Evolutionary conservation across 306 rosid genomes (phyloP), one percentile per base, ranked within the genome.

Genomic region (Cyclanthera cordifolia): DNA sequence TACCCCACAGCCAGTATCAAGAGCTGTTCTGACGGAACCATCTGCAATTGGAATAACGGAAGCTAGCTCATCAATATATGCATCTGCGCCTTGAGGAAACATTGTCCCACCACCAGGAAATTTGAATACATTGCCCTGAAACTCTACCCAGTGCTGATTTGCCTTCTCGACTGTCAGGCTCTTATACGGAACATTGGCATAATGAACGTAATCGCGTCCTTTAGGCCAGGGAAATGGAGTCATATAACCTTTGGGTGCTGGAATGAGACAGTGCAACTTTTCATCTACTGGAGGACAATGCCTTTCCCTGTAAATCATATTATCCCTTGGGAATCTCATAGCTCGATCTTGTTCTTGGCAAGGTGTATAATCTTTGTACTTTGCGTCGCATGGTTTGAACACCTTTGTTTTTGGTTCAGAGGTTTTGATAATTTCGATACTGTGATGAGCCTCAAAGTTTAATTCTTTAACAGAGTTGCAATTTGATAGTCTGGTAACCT

Each of bases 101-200:
- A 93, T 93, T 51, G 96, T 87, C 71, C 96, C 99, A 78, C 99
- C 99, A 51, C 99, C 99, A 2, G 99, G 99, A 84, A 94, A 94
- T 73, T 88, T 86, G 75, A 90, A 94, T 63, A 94, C 96, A 70
- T 90, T 80, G 72, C 99, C 99, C 76, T 83, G 79, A 75, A 71
- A 90, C 77, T 88, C 80, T 77, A 94, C 99, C 99, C 97, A 94
- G 61, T 94, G 80, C 82, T 94, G 97, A 73, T 67, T 81, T 39
- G 99, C 99, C 84, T 94, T 94, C 83, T 94, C 99, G 73, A 93
- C 97, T 4, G 99, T 88, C 74, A 94, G 52, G 77, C 77, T 75
- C 76, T 88, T 90, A 75, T 82, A 82, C 25, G 99, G 99, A 75
- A 90, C 97, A 67, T 94, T 94, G 70, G 94, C 90, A 75, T 83